These are phyloP conservation scores for Trichaptum fuscoviolaceum DNA, from an alignment of 768 basidiomycete species.

Conservation along the genomic window DNA sequence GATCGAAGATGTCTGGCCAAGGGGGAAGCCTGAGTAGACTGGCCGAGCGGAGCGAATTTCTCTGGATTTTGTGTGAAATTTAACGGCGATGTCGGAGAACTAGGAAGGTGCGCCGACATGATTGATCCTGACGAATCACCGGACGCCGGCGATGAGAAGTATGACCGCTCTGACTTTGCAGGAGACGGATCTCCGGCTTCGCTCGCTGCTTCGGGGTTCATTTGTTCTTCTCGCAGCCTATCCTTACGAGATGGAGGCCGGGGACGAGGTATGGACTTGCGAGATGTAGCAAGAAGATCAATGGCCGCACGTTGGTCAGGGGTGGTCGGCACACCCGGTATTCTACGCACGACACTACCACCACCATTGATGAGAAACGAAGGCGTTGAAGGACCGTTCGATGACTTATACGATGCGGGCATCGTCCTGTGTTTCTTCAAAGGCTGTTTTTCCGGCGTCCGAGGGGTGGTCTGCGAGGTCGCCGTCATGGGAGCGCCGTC, in stretches of 20 bases:
- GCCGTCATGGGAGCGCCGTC: constrained; percentile 12
- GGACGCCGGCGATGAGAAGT: constrained; percentile 35
- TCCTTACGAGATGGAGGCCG: constrained; percentile 24
- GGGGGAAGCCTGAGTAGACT: constrained; percentile 28
- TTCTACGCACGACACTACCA: not conserved
- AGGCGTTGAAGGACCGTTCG: not conserved
- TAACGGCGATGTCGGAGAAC: constrained; percentile 27
- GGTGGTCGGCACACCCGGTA: not conserved
- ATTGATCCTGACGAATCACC: constrained; percentile 18
- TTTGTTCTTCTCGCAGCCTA: constrained; percentile 10
- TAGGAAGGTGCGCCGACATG: constrained; percentile 24
- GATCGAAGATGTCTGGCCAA: not conserved
- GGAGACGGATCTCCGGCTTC: constrained; percentile 21
- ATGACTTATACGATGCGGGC: constrained; percentile 3
- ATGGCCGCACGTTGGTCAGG: constrained; percentile 21
- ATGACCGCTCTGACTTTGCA: constrained; percentile 22
- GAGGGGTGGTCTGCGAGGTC: constrained; percentile 16
- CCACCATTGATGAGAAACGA: not conserved
- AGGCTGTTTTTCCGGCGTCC: constrained; percentile 22
- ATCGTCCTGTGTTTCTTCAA: constrained; percentile 8
- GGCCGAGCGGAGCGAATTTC: constrained; percentile 31
- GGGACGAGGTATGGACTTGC: constrained; percentile 27
- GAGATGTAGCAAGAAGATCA: constrained; percentile 41
- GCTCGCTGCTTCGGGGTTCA: constrained; percentile 8
- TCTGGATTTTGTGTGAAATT: constrained; percentile 31